phyloP scores from a whole-genome alignment of 208 protist genomes.

The Trypanosoma mega region DNA sequence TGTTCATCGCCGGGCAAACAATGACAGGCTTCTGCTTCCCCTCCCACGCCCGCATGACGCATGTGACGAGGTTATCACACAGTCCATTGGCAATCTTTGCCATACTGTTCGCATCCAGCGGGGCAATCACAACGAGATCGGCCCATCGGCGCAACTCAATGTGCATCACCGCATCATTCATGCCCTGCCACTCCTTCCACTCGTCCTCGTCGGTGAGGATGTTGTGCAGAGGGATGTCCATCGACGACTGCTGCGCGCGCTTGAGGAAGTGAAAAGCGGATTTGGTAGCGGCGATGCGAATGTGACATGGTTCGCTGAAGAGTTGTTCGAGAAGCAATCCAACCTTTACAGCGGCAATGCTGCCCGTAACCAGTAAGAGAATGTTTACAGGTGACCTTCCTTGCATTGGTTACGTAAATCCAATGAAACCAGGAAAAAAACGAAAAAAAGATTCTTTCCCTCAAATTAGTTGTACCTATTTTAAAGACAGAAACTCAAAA shows the following conservation, averaged over 20 bases:
- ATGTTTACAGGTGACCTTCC: constrained; percentile 61
- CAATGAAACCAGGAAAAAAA: constrained; percentile 5
- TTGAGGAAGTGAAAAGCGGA: constrained; percentile 76
- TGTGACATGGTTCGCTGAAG: constrained; percentile 51
- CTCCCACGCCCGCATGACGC: constrained; percentile 95
- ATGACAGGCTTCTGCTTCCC: constrained; percentile 89
- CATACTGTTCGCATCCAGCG: constrained; percentile 96
- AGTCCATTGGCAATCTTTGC: constrained; percentile 94
- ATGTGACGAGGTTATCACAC: constrained; percentile 96
- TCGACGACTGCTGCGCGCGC: constrained; percentile 56
- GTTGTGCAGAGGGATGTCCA: constrained; percentile 63
- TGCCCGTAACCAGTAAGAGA: constrained; percentile 83
- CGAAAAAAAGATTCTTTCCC: constrained; percentile 16
- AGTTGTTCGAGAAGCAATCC: constrained; percentile 81
- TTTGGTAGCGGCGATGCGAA: constrained; percentile 83
- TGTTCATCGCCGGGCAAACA: constrained; percentile 98
- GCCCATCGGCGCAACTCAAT: constrained; percentile 95
- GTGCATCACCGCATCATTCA: constrained; percentile 90
- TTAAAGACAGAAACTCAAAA: no score
- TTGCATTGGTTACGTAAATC: constrained; percentile 4
- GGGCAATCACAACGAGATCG: constrained; percentile 95
- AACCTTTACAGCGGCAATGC: constrained; percentile 88
- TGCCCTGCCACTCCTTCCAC: constrained; percentile 77
- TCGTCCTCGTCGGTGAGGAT: constrained; percentile 87
- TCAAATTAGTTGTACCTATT: no score